Evolutionary conservation across 176 grass and related monocot genomes (phyloP).

Genomic region (Avena eriantha): DNA sequence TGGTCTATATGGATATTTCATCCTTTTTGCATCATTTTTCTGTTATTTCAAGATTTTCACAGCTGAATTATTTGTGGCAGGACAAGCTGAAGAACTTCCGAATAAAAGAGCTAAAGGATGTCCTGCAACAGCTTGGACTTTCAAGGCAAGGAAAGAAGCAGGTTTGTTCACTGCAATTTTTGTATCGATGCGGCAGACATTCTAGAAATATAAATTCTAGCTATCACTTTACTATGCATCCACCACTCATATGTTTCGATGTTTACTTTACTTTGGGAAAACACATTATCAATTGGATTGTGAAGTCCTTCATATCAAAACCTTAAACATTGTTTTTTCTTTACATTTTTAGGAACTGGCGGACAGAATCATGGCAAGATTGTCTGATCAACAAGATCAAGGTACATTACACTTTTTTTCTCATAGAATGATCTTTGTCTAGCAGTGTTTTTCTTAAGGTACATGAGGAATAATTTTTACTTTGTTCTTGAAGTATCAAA

Average conservation of each 20-base stretch:
- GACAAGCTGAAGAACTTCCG: constrained; percentile 61
- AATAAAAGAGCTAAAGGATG: constrained; percentile 94
- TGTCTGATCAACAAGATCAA: constrained; percentile 67
- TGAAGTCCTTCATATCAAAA: constrained; percentile 8
- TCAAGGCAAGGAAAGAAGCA: constrained; percentile 86
- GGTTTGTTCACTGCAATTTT: constrained; percentile 50
- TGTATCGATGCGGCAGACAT: background rate
- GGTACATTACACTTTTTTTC: constrained; percentile 20
- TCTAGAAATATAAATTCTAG: background rate
- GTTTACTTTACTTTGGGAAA: constrained; percentile 8
- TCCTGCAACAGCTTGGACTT: constrained; percentile 74
- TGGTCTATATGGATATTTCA: constrained; percentile 3
- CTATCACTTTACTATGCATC: background rate
- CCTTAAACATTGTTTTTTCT: constrained; percentile 3
- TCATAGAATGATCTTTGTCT: background rate
- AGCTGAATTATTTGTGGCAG: constrained; percentile 46
- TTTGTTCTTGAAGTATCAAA: constrained; percentile 55
- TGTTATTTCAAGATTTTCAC: background rate
- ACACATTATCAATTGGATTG: background rate
- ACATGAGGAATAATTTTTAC: background rate
- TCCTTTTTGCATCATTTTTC: background rate
- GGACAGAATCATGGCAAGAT: constrained; percentile 54
- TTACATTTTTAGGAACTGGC: constrained; percentile 61
- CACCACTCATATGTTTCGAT: background rate
- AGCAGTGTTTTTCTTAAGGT: constrained; percentile 19